A percentile compares a stretch with the other conserved stretches of the same genome.
Evolutionary conservation across 2,329 filamentous ascomycete species (phyloP).

Genomic region (Ceratocystis eucalypticola): DNA sequence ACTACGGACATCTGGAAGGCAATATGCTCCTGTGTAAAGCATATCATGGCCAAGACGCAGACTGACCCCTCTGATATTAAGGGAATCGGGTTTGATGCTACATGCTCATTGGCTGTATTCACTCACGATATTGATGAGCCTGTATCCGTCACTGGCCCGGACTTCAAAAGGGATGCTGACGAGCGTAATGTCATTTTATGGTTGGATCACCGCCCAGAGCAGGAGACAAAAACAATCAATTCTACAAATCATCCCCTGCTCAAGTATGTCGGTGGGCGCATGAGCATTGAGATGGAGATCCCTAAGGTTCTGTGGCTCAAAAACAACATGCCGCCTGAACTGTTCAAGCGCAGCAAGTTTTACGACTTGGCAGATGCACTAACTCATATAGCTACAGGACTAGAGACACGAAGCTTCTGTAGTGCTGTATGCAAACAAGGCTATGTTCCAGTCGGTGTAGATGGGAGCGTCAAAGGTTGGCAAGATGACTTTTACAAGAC

Average conservation of each 20-base stretch:
- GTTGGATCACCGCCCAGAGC: slow-evolving; percentile 86
- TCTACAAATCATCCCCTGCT: slow-evolving; percentile 82
- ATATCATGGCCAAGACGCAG: slow-evolving; percentile 67
- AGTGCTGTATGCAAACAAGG: slow-evolving; percentile 96
- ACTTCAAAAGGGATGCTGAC: slow-evolving; percentile 61
- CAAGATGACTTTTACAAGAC: slow-evolving; percentile 82
- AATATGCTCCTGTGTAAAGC: slow-evolving; percentile 78
- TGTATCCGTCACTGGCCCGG: slow-evolving; percentile 74
- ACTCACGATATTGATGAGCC: slow-evolving; percentile 79
- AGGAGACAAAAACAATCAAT: slow-evolving; percentile 90
- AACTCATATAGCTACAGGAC: slow-evolving; percentile 86
- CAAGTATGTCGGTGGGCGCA: slow-evolving; percentile 90
- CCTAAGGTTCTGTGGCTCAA: slow-evolving; percentile 97
- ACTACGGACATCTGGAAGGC: slow-evolving; percentile 93
- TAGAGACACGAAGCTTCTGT: slow-evolving; percentile 85
- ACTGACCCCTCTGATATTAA: slow-evolving; percentile 62
- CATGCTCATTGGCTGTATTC: slow-evolving; percentile 93
- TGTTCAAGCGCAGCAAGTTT: slow-evolving; percentile 90
- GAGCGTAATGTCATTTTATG: slow-evolving; percentile 94
- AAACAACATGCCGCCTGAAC: slow-evolving; percentile 87
- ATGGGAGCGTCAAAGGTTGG: slow-evolving; percentile 96
- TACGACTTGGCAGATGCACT: slow-evolving; percentile 89
- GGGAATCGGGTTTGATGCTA: slow-evolving; percentile 94
- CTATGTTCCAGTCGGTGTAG: slow-evolving; percentile 89
- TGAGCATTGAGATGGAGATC: slow-evolving; percentile 99